A percentile compares a stretch with the other conserved stretches of the same genome.
Evolutionary conservation across 768 basidiomycete species (phyloP).

Genomic region (Boletus tomentosulus): DNA sequence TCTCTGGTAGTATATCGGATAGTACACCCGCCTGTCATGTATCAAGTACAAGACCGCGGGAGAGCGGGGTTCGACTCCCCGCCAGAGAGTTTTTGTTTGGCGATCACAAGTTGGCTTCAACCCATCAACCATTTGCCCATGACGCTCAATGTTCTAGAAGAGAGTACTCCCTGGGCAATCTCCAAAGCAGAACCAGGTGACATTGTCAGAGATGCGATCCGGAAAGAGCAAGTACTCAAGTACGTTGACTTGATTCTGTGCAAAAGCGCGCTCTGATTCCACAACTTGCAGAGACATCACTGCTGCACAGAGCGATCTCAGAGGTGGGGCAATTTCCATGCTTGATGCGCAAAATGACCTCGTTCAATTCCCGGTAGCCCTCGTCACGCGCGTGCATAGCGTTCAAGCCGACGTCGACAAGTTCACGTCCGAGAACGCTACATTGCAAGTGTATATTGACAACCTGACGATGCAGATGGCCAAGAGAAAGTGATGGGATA

Average conservation of each 20-base stretch:
- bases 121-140: conserved; percentile 23
- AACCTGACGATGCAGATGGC: conserved; percentile 87
- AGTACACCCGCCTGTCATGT: conserved; percentile 49
- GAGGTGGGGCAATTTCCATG: conserved; percentile 40
- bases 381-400: conserved; percentile 60
- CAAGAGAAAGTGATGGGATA: conserved; percentile 55
- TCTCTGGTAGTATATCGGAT: conserved; percentile 50
- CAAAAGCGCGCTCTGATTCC: background rate
- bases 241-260: conserved; percentile 32
- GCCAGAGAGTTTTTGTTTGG: conserved; percentile 34
- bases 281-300: conserved; percentile 56
- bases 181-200: conserved; percentile 47
- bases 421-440: conserved; percentile 73
- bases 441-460: conserved; percentile 85
- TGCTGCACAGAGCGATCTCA: conserved; percentile 73
- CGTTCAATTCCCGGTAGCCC: conserved; percentile 39
- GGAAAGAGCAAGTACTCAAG: conserved; percentile 77
- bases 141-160: conserved; percentile 43
- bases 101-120: background rate
- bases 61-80: conserved; percentile 45
- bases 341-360: background rate
- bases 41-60: conserved; percentile 26
- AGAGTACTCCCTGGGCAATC: conserved; percentile 48
- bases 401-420: conserved; percentile 81
- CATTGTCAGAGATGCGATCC: conserved; percentile 69